Evolutionary conservation across 352 stramenopile genomes (phyloP), one percentile per base, ranked within the genome.

Genomic region (Globisporangium cystogenes): DNA sequence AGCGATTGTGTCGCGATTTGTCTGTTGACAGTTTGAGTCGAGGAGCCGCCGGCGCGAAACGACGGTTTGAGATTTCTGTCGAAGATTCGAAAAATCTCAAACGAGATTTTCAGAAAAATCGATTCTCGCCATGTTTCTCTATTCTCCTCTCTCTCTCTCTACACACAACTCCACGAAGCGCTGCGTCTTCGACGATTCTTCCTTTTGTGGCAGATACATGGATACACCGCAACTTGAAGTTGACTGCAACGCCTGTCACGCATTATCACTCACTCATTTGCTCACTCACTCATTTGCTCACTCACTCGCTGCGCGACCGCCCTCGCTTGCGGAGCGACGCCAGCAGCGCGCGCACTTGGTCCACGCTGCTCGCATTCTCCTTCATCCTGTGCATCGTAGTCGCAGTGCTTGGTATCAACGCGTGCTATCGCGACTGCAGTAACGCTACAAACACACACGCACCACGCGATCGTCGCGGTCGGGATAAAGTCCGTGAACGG

Each of bases 401-500:
- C n/a, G n/a, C n/a, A n/a, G n/a, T n/a, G n/a, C n/a, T n/a, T n/a
- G n/a, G n/a, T n/a, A n/a, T n/a, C n/a, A n/a, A n/a, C n/a, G n/a
- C n/a, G n/a, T n/a, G n/a, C n/a, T n/a, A n/a, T n/a, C n/a, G n/a
- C n/a, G n/a, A n/a, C n/a, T n/a, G n/a, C n/a, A n/a, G n/a, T n/a
- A n/a, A n/a, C n/a, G n/a, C n/a, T n/a, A n/a, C n/a, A n/a, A n/a
- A 21, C 21, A 21, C 3, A 39, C n/a, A 52, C 69, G 7, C 51
- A 89, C 91, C 93, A 98, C 12, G 89, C 91, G 35, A 98, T 55
- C 2, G 88, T 97, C 11, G 93, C 95, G n/a, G 86, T 96, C 12
- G 95, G 95, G 41, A 98, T 87, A 36, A 97, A 78, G 65, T 98
- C 95, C 14, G 95, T 98, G 71, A 98, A 98, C 1, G 95, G 95